Conservation (phyloP, 1,284 basidiomycete species). For the Trichosporon sp. region DNA sequence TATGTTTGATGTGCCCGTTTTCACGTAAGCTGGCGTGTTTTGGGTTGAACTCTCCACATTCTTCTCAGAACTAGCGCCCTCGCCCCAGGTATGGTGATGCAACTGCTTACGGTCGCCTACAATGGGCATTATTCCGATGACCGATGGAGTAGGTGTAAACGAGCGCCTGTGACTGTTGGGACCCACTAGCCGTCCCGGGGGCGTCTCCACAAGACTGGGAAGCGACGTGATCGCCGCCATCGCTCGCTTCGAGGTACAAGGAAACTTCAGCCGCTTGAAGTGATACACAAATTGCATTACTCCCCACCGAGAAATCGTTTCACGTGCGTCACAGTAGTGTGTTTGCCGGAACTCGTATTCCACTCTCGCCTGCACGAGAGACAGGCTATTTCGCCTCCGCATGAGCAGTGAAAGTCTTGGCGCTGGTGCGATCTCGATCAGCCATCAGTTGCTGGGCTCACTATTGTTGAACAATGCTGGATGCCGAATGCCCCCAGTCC, state of each 20-base stretch:
- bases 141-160: background rate
- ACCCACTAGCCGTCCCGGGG: slow-evolving; percentile 4
- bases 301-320: background rate
- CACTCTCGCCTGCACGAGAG: background rate
- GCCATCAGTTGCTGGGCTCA: background rate
- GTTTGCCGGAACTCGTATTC: background rate
- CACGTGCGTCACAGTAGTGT: background rate
- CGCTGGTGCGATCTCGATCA: background rate
- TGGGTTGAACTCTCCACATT: background rate
- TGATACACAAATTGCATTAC: background rate
- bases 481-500: too few species aligned
- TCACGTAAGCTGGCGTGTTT: background rate
- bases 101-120: background rate
- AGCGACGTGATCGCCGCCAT: background rate
- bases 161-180: background rate
- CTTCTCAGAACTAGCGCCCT: background rate
- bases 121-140: background rate
- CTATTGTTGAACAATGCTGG: too few species aligned
- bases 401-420: background rate
- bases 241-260: background rate
- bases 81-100: background rate
- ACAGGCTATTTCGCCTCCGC: background rate
- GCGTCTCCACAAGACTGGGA: slow-evolving; percentile 2
- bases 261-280: background rate
- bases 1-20: background rate